Conservation (phyloP, 768 basidiomycete species). For the Serendipita vermifera region DNA sequence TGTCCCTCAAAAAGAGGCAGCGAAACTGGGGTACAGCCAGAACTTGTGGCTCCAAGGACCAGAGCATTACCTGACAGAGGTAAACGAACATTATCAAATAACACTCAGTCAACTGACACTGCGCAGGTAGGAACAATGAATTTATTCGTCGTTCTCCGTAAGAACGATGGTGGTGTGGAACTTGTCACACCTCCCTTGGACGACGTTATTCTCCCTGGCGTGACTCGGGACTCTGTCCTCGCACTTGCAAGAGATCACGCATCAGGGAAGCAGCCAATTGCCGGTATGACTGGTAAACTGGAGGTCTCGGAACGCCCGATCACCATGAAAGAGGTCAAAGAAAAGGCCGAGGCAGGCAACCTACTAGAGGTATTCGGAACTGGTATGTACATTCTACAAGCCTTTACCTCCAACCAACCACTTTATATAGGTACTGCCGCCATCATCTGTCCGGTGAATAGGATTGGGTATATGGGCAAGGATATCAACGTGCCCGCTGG, state of each 20-base stretch:
- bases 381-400: slow-evolving; percentile 18
- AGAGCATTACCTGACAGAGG: slow-evolving; percentile 39
- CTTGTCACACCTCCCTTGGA: slow-evolving; percentile 31
- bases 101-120: background rate
- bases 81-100: slow-evolving; percentile 15
- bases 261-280: slow-evolving; percentile 30
- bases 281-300: slow-evolving; percentile 42
- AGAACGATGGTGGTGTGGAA: slow-evolving; percentile 41
- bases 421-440: slow-evolving; percentile 37
- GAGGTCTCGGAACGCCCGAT: slow-evolving; percentile 55
- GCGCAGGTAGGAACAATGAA: slow-evolving; percentile 80
- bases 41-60: slow-evolving; percentile 81
- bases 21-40: slow-evolving; percentile 65
- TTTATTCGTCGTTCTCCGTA: slow-evolving; percentile 68
- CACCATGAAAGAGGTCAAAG: slow-evolving; percentile 63
- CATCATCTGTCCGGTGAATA: slow-evolving; percentile 35
- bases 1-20: slow-evolving; percentile 69
- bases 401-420: background rate
- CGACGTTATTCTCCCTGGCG: slow-evolving; percentile 33
- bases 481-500: slow-evolving; percentile 46
- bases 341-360: slow-evolving; percentile 28
- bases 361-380: slow-evolving; percentile 40
- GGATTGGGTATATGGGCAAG: slow-evolving; percentile 44
- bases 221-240: slow-evolving; percentile 30
- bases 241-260: slow-evolving; percentile 45